Evolutionary conservation across 1,139 yeast genomes (phyloP).

Genomic region (Martiniozyma asiatica): DNA sequence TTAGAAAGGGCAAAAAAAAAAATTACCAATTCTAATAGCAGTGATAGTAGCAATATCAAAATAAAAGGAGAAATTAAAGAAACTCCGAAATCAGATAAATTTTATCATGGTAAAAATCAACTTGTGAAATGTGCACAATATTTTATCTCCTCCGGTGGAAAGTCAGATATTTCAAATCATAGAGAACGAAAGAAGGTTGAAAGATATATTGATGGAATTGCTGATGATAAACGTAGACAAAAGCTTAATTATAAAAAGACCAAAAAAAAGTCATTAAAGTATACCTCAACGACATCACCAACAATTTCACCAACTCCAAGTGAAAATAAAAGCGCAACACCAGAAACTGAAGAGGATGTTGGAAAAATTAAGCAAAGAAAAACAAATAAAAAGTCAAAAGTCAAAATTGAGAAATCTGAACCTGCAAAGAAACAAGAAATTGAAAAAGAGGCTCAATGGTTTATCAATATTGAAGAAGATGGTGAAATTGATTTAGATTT

Average conservation of each 20-base stretch:
- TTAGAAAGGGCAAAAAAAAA: neutral
- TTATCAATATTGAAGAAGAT: slow-evolving; percentile 21
- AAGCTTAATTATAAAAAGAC: slow-evolving; percentile 2
- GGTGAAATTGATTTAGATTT: slow-evolving; percentile 14
- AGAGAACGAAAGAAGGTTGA: slow-evolving; percentile 17
- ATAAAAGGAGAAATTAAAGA: slow-evolving; percentile 2
- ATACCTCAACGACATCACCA: slow-evolving; percentile 1
- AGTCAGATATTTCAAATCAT: slow-evolving; percentile 9
- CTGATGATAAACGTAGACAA: slow-evolving; percentile 7
- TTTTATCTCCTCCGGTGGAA: slow-evolving; percentile 15
- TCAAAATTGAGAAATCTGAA: slow-evolving; percentile 10
- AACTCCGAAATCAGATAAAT: slow-evolving; percentile 6
- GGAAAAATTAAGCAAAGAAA: slow-evolving; percentile 6
- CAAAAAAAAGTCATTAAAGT: slow-evolving; percentile 4
- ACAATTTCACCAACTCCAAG: too few species aligned
- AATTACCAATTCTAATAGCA: slow-evolving; percentile 1
- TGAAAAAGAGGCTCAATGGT: slow-evolving; percentile 14
- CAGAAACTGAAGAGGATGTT: slow-evolving; percentile 3
- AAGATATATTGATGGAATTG: slow-evolving; percentile 18
- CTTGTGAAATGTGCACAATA: slow-evolving; percentile 6
- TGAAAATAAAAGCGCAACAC: too few species aligned
- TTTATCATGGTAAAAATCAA: slow-evolving; percentile 14
- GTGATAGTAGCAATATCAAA: neutral
- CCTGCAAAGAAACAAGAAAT: slow-evolving; percentile 11
- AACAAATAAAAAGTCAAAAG: slow-evolving; percentile 16